Percentiles rank a stretch among this genome's conserved stretches.
Evolutionary conservation across 2,329 filamentous ascomycete species (phyloP).

Genomic region (Raffaelea ambrosiae): DNA sequence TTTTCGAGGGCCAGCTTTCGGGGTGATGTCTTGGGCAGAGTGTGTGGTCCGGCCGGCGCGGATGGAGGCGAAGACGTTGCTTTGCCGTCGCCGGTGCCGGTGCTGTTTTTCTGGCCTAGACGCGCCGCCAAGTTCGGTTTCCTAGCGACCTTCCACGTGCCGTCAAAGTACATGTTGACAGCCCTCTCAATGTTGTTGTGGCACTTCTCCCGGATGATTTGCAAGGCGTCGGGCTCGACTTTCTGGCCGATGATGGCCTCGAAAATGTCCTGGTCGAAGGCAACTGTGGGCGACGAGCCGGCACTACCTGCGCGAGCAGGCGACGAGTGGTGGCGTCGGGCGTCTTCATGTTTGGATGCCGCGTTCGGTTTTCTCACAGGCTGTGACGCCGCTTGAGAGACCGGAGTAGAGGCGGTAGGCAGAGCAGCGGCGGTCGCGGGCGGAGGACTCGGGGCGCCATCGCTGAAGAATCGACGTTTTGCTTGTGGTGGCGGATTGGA

Average conservation of each 20-base stretch:
- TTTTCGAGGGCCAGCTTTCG: background rate
- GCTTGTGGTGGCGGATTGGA: constrained; percentile 25
- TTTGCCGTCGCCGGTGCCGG: background rate
- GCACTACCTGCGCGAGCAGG: background rate
- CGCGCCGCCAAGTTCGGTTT: too few relatives aligned
- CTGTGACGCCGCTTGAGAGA: background rate
- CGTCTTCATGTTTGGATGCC: background rate
- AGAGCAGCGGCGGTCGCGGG: too few relatives aligned
- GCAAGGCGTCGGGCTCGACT: constrained; percentile 38
- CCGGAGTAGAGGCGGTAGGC: constrained; percentile 4
- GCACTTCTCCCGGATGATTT: constrained; percentile 43
- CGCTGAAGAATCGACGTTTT: constrained; percentile 36
- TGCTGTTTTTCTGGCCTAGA: background rate
- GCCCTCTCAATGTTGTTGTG: constrained; percentile 52
- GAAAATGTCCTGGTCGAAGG: constrained; percentile 50
- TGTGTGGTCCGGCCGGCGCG: background rate
- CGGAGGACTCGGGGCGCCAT: constrained; percentile 13
- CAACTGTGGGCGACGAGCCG: constrained; percentile 13
- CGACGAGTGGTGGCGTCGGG: constrained; percentile 2
- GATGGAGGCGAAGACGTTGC: too few relatives aligned
- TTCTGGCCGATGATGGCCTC: constrained; percentile 52
- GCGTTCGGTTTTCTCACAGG: constrained; percentile 16
- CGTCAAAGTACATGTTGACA: constrained; percentile 63
- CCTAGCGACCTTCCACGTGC: constrained; percentile 47
- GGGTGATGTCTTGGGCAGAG: constrained; percentile 4